phyloP scores from a whole-genome alignment of 768 basidiomycete genomes.

The Tulasnella sp. region DNA sequence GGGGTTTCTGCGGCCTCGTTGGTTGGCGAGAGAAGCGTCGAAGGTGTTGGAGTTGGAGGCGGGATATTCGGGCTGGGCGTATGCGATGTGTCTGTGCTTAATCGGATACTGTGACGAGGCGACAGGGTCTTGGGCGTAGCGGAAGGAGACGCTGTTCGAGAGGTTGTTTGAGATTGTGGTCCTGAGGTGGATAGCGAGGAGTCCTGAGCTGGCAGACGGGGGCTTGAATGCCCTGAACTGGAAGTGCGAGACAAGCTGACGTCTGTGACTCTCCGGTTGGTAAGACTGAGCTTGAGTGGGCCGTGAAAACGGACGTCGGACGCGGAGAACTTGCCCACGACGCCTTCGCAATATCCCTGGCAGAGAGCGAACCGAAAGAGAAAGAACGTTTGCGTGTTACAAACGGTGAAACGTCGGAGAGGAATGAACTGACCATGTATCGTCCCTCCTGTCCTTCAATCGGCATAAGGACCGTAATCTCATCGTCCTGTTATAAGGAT shows the following conservation, averaged over 20 bases:
- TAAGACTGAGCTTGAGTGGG: slow-evolving; percentile 74
- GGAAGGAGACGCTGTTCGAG: background rate
- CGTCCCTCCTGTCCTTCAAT: slow-evolving; percentile 49
- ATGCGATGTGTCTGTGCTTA: background rate
- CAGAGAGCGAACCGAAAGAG: background rate
- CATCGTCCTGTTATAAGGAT: slow-evolving; percentile 56
- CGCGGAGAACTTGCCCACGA: slow-evolving; percentile 70
- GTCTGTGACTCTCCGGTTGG: slow-evolving; percentile 48
- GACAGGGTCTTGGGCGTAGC: background rate
- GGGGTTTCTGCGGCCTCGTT: background rate
- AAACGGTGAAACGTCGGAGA: background rate
- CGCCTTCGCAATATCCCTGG: slow-evolving; percentile 83
- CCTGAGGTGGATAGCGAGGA: background rate
- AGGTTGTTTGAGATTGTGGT: slow-evolving; percentile 8
- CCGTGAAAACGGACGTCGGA: slow-evolving; percentile 63
- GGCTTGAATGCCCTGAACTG: slow-evolving; percentile 14
- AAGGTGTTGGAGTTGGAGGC: background rate
- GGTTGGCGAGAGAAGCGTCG: slow-evolving; percentile 1
- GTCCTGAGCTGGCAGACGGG: background rate
- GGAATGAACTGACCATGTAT: slow-evolving; percentile 55
- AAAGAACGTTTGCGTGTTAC: background rate
- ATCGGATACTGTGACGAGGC: background rate
- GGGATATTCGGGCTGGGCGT: background rate
- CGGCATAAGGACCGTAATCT: slow-evolving; percentile 74
- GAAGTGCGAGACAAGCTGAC: background rate